Evolutionary conservation across 176 grass and related monocot species (phyloP).

Genomic region (Poa pratensis): DNA sequence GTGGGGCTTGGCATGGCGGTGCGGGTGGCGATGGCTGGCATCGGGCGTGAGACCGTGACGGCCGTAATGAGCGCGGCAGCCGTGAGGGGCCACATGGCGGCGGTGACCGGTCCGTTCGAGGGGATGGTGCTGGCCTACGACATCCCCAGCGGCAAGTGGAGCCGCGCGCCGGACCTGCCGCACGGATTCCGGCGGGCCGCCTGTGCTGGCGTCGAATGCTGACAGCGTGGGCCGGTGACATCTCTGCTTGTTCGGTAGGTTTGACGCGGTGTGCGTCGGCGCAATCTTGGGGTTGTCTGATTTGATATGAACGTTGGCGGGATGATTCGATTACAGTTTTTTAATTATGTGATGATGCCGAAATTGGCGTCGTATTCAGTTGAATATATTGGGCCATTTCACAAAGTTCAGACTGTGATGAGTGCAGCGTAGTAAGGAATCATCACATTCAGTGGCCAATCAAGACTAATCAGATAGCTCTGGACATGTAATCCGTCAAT

Average conservation of each 20-base stretch:
- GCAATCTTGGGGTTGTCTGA: background rate
- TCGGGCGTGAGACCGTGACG: conserved; percentile 56
- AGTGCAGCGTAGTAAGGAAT: too few relatives aligned
- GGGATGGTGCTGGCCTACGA: conserved; percentile 79
- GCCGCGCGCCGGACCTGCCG: conserved; percentile 62
- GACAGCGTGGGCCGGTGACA: background rate
- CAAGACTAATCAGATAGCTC: too few relatives aligned
- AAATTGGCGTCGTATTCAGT: conserved; percentile 15
- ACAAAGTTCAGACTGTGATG: too few relatives aligned
- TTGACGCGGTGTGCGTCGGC: background rate
- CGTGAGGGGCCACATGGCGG: conserved; percentile 45
- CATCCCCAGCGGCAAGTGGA: conserved; percentile 70
- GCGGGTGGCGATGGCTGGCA: conserved; percentile 64
- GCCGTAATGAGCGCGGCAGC: conserved; percentile 62
- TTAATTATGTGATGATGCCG: background rate
- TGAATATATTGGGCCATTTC: too few relatives aligned
- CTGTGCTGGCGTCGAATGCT: conserved; percentile 68
- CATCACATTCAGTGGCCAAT: too few relatives aligned
- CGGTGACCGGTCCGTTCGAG: conserved; percentile 32
- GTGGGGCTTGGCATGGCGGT: conserved; percentile 60
- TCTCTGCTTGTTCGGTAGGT: background rate
- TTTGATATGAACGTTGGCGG: background rate
- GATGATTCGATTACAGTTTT: too few relatives aligned
- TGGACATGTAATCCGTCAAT: too few relatives aligned
- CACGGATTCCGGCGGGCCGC: conserved; percentile 59